Base-by-base conservation (phyloP, 768 basidiomycete genomes). In the Pleurotus tuoliensis region DNA sequence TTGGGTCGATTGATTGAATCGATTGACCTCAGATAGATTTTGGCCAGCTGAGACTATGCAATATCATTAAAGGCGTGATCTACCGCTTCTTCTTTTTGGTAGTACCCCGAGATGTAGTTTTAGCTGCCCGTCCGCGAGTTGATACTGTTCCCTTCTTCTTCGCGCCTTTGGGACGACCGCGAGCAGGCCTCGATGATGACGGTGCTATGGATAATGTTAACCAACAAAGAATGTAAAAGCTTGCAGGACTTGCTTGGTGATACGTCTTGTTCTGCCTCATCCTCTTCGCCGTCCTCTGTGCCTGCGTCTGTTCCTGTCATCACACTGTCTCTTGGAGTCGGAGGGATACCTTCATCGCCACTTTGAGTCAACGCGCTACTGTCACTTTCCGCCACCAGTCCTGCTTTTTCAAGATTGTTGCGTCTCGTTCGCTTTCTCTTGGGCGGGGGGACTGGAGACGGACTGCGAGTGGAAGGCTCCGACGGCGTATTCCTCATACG, bases 291-390 rank as follows among this genome's bases (percentile, higher is more conserved):
- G 58, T 86, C 83, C 48, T 88, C 87, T 4, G 86, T 87, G 8
- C 84, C 84, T 6, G 63, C 82, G 61, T 91, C 90, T 3, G 89
- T 88, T 25, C 81, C 87, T 2, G 88, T 90, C 15, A 83, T 76
- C 30, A 83, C 77, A 59, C 88, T 90, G 34, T 82, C 86, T 63
- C 81, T 74, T 0, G 85, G 83, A 7, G 85, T 86, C 22, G 80
- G 83, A 15, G 69, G 74, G 4, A 70, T 72, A 46, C 76, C 82
- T 64, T 92, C 90, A 56, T 92, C 90, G 5, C 84, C 88, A 59
- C 88, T 91, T 68, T 92, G 89, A 3, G 90, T 92, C 63, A 92
- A 67, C 24, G 87, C 90, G 60, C 90, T 92, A 63, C 88, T 90
- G 60, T 92, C 90, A 64, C 90, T 92, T 64, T 92, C 89, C 12